Conservation (phyloP, 2,329 filamentous ascomycete species). For the Ascochyta pisi region DNA sequence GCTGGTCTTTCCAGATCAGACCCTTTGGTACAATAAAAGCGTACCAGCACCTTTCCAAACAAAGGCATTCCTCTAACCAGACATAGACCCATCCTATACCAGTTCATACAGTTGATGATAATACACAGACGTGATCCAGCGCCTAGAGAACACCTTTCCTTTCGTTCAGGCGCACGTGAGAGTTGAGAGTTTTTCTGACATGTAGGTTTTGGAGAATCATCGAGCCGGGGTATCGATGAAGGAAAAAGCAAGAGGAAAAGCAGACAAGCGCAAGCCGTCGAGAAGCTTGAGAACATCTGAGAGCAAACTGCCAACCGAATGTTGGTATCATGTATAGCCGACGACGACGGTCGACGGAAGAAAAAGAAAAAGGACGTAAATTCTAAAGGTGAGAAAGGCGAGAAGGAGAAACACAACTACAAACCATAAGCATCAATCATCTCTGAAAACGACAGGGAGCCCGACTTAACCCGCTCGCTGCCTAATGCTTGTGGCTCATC, state of each 20-base stretch:
- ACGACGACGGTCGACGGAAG: constrained; percentile 14
- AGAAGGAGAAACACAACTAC: constrained; percentile 12
- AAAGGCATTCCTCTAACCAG: constrained; percentile 21
- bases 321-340: constrained; percentile 18
- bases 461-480: constrained; percentile 36
- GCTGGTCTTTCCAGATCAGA: constrained; percentile 17
- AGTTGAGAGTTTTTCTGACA: constrained; percentile 38
- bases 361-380: constrained; percentile 16
- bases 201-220: constrained; percentile 27
- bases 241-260: constrained; percentile 19
- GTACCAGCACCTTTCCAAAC: constrained; percentile 29
- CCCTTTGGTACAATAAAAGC: constrained; percentile 29
- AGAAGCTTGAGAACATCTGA: constrained; percentile 4
- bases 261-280: constrained; percentile 10
- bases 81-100: constrained; percentile 25
- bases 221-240: constrained; percentile 18
- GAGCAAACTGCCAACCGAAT: constrained; percentile 15
- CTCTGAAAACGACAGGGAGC: constrained; percentile 26
- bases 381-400: constrained; percentile 15
- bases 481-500: constrained; percentile 46
- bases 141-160: constrained; percentile 28
- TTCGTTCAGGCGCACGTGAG: constrained; percentile 27
- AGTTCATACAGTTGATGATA: constrained; percentile 36
- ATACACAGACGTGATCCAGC: constrained; percentile 41
- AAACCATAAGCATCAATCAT: constrained; percentile 32